Evolutionary conservation across 2,329 filamentous ascomycete genomes (phyloP).

Genomic region (Saccharata proteae): DNA sequence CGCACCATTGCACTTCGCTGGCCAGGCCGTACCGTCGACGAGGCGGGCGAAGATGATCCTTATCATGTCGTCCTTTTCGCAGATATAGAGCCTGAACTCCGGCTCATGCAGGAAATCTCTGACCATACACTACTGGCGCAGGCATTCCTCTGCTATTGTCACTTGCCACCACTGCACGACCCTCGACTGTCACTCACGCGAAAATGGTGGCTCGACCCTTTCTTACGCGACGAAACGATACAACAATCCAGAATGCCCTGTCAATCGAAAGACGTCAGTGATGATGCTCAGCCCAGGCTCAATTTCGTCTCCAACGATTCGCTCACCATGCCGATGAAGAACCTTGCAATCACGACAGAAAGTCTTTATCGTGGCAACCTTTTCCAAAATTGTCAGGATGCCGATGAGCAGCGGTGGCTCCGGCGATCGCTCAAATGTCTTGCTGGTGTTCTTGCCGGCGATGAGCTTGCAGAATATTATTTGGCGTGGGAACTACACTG

Average conservation of each 20-base stretch:
- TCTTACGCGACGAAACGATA: constrained; percentile 32
- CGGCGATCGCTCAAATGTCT: constrained; percentile 47
- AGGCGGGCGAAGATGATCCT: constrained; percentile 65
- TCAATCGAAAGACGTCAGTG: too few relatives aligned
- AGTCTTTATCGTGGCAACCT: constrained; percentile 7
- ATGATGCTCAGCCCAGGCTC: not conserved
- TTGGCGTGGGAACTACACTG: constrained; percentile 53
- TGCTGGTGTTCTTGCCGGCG: constrained; percentile 27
- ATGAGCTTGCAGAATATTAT: constrained; percentile 53
- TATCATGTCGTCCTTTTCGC: constrained; percentile 70
- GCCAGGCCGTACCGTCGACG: constrained; percentile 65
- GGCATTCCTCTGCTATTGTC: constrained; percentile 43
- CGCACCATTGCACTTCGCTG: constrained; percentile 37
- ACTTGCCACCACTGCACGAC: constrained; percentile 38
- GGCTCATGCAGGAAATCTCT: constrained; percentile 25
- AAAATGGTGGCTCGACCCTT: constrained; percentile 40
- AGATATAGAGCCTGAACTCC: constrained; percentile 57
- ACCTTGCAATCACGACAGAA: constrained; percentile 7
- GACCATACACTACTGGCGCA: constrained; percentile 46
- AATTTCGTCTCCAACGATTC: not conserved
- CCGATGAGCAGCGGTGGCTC: constrained; percentile 35
- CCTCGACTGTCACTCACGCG: constrained; percentile 11
- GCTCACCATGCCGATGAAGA: not conserved
- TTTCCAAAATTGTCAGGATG: constrained; percentile 5
- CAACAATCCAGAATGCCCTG: too few relatives aligned